A percentile compares a stretch with the other conserved stretches of the same genome.
Evolutionary conservation across 2,329 filamentous ascomycete species (phyloP).

Genomic region (Aspergillus uvarum): DNA sequence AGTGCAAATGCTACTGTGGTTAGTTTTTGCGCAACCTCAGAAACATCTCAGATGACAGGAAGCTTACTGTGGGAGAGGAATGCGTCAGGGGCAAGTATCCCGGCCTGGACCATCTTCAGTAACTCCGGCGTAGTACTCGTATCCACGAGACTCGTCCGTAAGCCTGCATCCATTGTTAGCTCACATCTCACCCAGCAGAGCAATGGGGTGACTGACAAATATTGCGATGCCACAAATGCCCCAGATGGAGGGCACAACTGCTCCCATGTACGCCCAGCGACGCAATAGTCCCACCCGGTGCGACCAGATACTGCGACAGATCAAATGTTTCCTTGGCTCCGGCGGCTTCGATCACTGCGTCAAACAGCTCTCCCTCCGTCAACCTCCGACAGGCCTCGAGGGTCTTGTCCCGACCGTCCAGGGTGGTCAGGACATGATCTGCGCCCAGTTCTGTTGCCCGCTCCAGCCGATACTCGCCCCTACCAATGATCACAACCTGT

Average conservation of each 20-base stretch:
- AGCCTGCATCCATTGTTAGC: not conserved
- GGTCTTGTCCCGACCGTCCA: conserved; percentile 38
- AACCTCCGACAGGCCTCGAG: conserved; percentile 43
- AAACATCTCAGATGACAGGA: not conserved
- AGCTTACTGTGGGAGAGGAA: conserved; percentile 18
- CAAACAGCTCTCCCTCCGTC: conserved; percentile 54
- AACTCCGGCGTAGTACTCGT: conserved; percentile 6
- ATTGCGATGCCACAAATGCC: conserved; percentile 57
- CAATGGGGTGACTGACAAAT: conserved; percentile 38
- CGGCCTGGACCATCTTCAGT: conserved; percentile 9
- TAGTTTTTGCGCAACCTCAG: not conserved
- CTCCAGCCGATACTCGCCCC: conserved; percentile 49
- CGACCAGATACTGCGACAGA: conserved; percentile 55
- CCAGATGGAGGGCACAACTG: conserved; percentile 53
- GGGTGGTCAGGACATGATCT: conserved; percentile 43
- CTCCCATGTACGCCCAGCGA: conserved; percentile 60
- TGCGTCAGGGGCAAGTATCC: conserved; percentile 10
- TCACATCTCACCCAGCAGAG: no score
- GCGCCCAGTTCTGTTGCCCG: conserved; percentile 53
- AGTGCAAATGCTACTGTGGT: conserved; percentile 42
- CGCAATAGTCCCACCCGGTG: conserved; percentile 54
- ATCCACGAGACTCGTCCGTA: conserved; percentile 13
- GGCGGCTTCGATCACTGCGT: conserved; percentile 60
- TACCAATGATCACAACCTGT: conserved; percentile 54
- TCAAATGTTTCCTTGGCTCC: conserved; percentile 56